These are phyloP conservation scores for Liriodendron chinense DNA, from an alignment of 164 flowering plant species.

Conservation along the genomic window DNA sequence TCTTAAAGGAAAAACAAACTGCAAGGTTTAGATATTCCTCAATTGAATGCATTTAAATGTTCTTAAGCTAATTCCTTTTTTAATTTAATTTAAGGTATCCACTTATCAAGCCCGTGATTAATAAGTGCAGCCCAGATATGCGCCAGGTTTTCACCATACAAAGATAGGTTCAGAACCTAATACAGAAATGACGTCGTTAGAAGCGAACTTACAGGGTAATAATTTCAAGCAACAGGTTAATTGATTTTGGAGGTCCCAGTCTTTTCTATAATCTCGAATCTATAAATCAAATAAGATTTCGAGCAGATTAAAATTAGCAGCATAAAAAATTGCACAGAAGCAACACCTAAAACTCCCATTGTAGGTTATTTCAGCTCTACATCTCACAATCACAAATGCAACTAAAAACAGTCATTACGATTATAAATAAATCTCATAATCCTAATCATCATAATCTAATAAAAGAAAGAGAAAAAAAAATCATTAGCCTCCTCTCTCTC, in stretches of 20 bases:
- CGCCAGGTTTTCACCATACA: neutral
- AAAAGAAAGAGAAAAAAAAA: too few relatives aligned
- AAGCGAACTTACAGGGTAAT: slow-evolving; percentile 71
- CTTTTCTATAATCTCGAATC: slow-evolving; percentile 83
- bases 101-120: neutral
- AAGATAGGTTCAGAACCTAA: neutral
- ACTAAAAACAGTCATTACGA: too few relatives aligned
- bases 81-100: neutral
- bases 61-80: neutral
- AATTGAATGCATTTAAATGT: neutral
- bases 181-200: neutral
- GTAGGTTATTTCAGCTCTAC: too few relatives aligned
- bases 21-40: neutral
- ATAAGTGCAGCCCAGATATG: neutral
- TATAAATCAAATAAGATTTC: slow-evolving; percentile 28
- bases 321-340: neutral
- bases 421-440: too few relatives aligned
- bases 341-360: neutral
- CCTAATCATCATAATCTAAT: too few relatives aligned
- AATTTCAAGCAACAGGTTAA: slow-evolving; percentile 91
- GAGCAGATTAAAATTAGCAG: neutral
- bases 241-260: slow-evolving; percentile 84
- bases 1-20: neutral
- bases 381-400: too few relatives aligned
- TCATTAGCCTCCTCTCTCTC: too few relatives aligned